These are phyloP conservation scores for Trifolium fragiferum DNA, from an alignment of 306 rosid species.

Conservation along the genomic window DNA sequence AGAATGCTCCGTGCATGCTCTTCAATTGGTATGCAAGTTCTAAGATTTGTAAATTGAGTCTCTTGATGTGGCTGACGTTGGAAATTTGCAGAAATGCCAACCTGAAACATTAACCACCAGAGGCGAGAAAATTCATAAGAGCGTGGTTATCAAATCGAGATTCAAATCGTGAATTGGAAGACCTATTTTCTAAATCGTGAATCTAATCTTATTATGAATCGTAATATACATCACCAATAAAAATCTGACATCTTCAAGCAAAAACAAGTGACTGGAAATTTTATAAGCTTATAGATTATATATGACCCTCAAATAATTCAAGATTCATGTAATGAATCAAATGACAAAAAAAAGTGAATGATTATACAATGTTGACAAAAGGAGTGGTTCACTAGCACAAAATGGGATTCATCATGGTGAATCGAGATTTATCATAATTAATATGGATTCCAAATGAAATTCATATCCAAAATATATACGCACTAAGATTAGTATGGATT, in stretches of 20 bases:
- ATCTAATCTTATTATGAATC: background rate
- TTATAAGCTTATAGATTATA: background rate
- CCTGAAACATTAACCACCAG: constrained; percentile 53
- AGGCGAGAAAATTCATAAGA: constrained; percentile 35
- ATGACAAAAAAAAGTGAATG: background rate
- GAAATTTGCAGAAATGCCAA: constrained; percentile 70
- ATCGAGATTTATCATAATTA: no score
- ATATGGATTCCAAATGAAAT: no score
- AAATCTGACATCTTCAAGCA: background rate
- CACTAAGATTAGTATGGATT: background rate
- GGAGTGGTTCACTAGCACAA: background rate
- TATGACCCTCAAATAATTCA: background rate
- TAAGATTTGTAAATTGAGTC: constrained; percentile 66
- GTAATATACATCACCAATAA: background rate
- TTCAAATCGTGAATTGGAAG: background rate
- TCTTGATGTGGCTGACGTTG: constrained; percentile 62
- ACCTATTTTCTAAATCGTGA: background rate
- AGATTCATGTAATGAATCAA: background rate
- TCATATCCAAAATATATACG: background rate
- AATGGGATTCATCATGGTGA: background rate
- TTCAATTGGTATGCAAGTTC: constrained; percentile 86
- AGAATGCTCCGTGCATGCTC: constrained; percentile 80
- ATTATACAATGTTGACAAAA: background rate
- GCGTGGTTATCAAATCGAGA: background rate
- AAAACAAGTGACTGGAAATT: background rate